phyloP scores from a whole-genome alignment of 2,329 filamentous ascomycete species.

The Cyclaneusma minus region DNA sequence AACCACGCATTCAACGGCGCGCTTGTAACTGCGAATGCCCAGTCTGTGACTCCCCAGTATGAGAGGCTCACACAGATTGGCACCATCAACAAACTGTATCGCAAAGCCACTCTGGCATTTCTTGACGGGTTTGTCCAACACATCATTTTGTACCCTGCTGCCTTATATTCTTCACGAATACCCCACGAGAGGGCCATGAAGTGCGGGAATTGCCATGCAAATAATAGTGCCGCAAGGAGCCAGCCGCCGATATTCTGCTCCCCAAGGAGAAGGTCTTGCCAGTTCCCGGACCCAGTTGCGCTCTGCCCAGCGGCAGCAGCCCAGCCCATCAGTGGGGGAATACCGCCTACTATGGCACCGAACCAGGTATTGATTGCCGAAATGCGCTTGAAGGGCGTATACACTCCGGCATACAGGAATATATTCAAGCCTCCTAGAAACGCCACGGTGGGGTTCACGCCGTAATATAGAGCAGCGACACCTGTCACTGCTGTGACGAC shows the following conservation, averaged over 20 bases:
- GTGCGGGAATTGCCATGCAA: slow-evolving; percentile 96
- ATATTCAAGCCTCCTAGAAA: slow-evolving; percentile 78
- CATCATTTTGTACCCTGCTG: slow-evolving; percentile 55
- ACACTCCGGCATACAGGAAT: slow-evolving; percentile 74
- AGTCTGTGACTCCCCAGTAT: slow-evolving; percentile 67
- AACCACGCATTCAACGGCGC: slow-evolving; percentile 78
- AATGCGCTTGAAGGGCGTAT: slow-evolving; percentile 83
- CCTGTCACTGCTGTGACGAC: slow-evolving; percentile 55
- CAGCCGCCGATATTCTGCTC: slow-evolving; percentile 62
- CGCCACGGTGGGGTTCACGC: slow-evolving; percentile 87
- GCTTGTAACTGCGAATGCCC: slow-evolving; percentile 69
- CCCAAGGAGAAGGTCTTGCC: slow-evolving; percentile 65
- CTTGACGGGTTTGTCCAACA: slow-evolving; percentile 74
- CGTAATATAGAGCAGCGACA: slow-evolving; percentile 61
- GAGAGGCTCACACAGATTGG: slow-evolving; percentile 74
- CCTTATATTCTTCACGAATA: slow-evolving; percentile 79
- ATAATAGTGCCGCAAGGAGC: slow-evolving; percentile 71
- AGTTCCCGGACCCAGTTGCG: slow-evolving; percentile 59
- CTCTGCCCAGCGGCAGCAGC: slow-evolving; percentile 83
- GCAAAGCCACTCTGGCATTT: slow-evolving; percentile 74
- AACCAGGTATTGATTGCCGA: slow-evolving; percentile 88
- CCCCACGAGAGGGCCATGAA: slow-evolving; percentile 89
- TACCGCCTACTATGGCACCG: slow-evolving; percentile 80
- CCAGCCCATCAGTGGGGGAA: slow-evolving; percentile 97
- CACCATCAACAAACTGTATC: slow-evolving; percentile 75